Base-by-base conservation (phyloP, 257 asterid genomes). In the Fraxinus excelsior region DNA sequence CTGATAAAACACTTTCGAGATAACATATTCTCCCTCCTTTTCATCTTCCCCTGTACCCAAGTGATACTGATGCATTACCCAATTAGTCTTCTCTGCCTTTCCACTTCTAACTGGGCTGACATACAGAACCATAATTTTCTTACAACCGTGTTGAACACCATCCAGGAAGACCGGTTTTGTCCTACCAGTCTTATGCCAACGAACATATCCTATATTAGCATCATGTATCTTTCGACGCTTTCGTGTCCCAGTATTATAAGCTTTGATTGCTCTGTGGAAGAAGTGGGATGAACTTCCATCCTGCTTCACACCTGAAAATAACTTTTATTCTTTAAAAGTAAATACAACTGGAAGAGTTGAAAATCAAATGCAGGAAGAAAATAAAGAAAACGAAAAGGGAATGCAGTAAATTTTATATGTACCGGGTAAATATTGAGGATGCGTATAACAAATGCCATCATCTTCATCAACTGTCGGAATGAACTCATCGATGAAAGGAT, bases 21-120 rank as follows among this genome's bases (percentile, higher is more conserved):
- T 80, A 29, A 96, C 93, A 77, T 83, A 93, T 44, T 96, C 91
- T 19, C 99, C 96, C 68, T 96, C 99, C 64, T 34, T 87, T 81
- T 96, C 99, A 56, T 96, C 99, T 77, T 96, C 99, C 26, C 87
- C 90, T 0, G 91, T 90, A 26, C 99, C 99, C 18, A 96, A 76
- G 83, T 96, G 99, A 83, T 96, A 96, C 71, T 93, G 99, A 78
- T 96, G 99, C 99, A 96, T 96, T 70, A 96, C 99, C 99, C 98
- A 93, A 84, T 87, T 90, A 23, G 99, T 93, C 86, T 96, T 96
- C 85, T 93, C 99, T 0, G 99, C 78, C 78, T 90, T 93, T 40
- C 96, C 98, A 37, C 98, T 97, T 82, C 74, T 85, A 34, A 69
- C 90, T 0, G 97, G 86, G 86, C 88, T 88, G 28, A 91, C 74